These are phyloP conservation scores for Penicillium nordicum DNA, from an alignment of 2,329 filamentous ascomycete species.

Conservation along the genomic window DNA sequence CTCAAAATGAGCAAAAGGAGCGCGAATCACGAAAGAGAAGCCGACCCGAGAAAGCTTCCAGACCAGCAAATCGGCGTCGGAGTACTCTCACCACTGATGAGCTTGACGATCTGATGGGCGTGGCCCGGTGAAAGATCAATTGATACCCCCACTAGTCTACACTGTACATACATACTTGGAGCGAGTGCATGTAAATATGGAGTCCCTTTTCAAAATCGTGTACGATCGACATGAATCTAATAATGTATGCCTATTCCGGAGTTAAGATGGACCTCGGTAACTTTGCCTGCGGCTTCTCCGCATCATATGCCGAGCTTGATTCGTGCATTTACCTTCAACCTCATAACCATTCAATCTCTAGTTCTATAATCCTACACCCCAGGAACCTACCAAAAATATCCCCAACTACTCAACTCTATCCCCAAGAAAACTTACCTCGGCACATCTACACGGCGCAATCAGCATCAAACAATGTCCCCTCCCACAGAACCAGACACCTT, in stretches of 20 bases:
- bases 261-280: constrained; percentile 11
- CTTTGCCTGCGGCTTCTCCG: constrained; percentile 11
- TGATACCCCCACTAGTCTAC: constrained; percentile 13
- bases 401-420: neutral
- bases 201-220: neutral
- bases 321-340: neutral
- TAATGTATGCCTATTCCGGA: neutral
- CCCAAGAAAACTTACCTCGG: neutral
- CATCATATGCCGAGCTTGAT: constrained; percentile 1
- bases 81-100: constrained; percentile 47
- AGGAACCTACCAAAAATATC: neutral
- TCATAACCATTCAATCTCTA: neutral
- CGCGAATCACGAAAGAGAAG: constrained; percentile 37
- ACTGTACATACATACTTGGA: constrained; percentile 25
- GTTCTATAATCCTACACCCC: neutral
- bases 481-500: constrained; percentile 28
- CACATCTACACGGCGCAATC: constrained; percentile 1
- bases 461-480: neutral
- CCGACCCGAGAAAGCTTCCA: constrained; percentile 28
- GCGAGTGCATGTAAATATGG: constrained; percentile 17
- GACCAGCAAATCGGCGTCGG: constrained; percentile 35
- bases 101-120: constrained; percentile 41
- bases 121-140: constrained; percentile 19
- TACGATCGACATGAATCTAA: neutral
- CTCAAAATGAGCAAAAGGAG: constrained; percentile 34